phyloP scores from a whole-genome alignment of 306 rosid species.

The Lotus japonicus region DNA sequence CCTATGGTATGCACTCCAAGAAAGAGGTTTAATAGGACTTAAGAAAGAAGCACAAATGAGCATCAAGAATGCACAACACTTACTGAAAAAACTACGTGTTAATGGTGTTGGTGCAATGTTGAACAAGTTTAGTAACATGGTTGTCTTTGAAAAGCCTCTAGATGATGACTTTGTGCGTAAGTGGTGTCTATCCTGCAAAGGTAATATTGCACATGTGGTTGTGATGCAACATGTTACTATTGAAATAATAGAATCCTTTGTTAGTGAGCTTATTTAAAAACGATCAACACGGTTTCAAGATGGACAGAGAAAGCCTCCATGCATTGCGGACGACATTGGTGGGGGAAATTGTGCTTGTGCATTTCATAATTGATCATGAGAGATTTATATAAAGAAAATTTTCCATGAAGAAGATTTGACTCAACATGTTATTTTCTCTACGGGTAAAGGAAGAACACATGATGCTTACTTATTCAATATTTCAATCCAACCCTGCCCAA shows the following conservation, averaged over 20 bases:
- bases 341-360: neutral
- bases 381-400: too few relatives aligned
- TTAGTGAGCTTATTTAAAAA: neutral
- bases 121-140: slow-evolving; percentile 6
- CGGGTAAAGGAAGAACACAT: too few relatives aligned
- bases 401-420: too few relatives aligned
- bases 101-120: neutral
- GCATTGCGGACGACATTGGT: neutral
- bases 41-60: slow-evolving; percentile 60
- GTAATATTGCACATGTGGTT: slow-evolving; percentile 43
- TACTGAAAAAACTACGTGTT: neutral
- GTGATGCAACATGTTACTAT: slow-evolving; percentile 11
- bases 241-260: slow-evolving; percentile 7
- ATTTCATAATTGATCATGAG: neutral
- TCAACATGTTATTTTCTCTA: too few relatives aligned
- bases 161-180: slow-evolving; percentile 44
- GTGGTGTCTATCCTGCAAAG: slow-evolving; percentile 66
- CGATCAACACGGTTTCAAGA: neutral
- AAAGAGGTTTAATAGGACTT: slow-evolving; percentile 53
- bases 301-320: neutral
- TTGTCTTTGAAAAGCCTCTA: slow-evolving; percentile 56
- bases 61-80: slow-evolving; percentile 39
- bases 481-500: too few relatives aligned
- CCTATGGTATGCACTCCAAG: slow-evolving; percentile 63
- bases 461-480: too few relatives aligned